Evolutionary conservation across 225 moss, liverwort and hornwort genomes (phyloP).

Genomic region (Bryoerythrophyllum caledonicum): DNA sequence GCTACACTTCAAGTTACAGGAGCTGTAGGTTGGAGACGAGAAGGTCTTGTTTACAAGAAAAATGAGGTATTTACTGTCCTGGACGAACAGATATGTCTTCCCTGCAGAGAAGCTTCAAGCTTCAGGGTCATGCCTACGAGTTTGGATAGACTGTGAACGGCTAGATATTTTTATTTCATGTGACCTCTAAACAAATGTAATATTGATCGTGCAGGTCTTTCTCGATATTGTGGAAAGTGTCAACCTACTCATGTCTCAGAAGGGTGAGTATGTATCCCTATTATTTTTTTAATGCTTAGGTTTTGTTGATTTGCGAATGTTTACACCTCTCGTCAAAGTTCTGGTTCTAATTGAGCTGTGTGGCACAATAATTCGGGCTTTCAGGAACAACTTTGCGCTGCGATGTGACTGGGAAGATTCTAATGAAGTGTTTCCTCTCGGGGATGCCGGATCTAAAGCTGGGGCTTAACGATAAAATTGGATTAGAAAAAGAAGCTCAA

Average conservation of each 20-base stretch:
- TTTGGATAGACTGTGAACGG: not conserved
- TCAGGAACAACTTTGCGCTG: conserved; percentile 64
- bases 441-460: conserved; percentile 77
- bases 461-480: conserved; percentile 70
- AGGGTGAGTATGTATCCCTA: conserved; percentile 40
- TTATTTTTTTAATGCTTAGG: not conserved
- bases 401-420: conserved; percentile 69
- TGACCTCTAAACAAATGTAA: not conserved
- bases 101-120: not conserved
- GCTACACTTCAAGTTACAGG: conserved; percentile 74
- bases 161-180: not conserved
- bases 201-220: conserved; percentile 49
- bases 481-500: conserved; percentile 71
- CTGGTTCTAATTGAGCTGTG: not conserved
- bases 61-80: conserved; percentile 46
- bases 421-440: conserved; percentile 76
- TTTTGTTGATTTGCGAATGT: not conserved
- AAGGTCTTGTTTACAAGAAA: conserved; percentile 71
- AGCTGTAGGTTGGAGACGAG: conserved; percentile 71
- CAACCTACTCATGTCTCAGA: conserved; percentile 73
- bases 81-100: not conserved
- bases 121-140: not conserved
- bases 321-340: not conserved
- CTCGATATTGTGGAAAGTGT: conserved; percentile 77
- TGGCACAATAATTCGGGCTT: not conserved